Percentiles rank a stretch among this genome's conserved stretches.
Conservation (phyloP, 75 land plant species). For the Pinus tabuliformis region DNA sequence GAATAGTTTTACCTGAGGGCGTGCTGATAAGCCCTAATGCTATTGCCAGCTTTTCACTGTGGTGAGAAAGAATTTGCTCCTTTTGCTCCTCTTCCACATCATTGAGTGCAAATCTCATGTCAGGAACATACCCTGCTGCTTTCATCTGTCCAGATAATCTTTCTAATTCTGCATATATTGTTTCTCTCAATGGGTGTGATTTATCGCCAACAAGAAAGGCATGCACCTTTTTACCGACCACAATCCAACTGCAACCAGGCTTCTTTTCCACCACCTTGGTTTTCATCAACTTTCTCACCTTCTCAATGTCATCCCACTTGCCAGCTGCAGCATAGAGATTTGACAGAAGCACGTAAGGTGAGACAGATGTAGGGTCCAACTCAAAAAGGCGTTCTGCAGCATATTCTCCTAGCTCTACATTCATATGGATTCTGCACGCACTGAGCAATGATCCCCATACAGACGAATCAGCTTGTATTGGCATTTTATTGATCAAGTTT, state of each 20-base stretch:
- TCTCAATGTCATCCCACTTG: not conserved
- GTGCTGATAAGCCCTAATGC: not conserved
- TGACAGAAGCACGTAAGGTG: constrained; percentile 12
- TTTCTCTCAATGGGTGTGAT: constrained; percentile 19
- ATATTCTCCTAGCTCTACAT: constrained; percentile 1
- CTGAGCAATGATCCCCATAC: constrained; percentile 8
- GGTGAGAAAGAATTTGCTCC: not conserved
- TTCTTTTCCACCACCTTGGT: constrained; percentile 27
- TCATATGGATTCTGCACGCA: not conserved
- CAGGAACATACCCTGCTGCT: too few species aligned
- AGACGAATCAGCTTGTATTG: not conserved
- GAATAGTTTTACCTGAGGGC: not conserved
- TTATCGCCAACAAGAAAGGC: constrained; percentile 28
- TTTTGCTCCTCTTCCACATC: too few species aligned
- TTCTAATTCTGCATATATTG: constrained; percentile 16
- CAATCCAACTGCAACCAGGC: constrained; percentile 46
- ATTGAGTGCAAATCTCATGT: too few species aligned
- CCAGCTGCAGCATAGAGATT: constrained; percentile 13
- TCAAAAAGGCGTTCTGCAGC: not conserved
- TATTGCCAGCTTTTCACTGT: not conserved
- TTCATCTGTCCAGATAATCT: too few species aligned
- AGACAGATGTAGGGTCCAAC: not conserved
- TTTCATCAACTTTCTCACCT: constrained; percentile 12
- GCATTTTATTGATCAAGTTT: constrained; percentile 1
- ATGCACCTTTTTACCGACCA: constrained; percentile 20